phyloP scores from a whole-genome alignment of 2,329 filamentous ascomycete species.

The Botrytis fragariae region DNA sequence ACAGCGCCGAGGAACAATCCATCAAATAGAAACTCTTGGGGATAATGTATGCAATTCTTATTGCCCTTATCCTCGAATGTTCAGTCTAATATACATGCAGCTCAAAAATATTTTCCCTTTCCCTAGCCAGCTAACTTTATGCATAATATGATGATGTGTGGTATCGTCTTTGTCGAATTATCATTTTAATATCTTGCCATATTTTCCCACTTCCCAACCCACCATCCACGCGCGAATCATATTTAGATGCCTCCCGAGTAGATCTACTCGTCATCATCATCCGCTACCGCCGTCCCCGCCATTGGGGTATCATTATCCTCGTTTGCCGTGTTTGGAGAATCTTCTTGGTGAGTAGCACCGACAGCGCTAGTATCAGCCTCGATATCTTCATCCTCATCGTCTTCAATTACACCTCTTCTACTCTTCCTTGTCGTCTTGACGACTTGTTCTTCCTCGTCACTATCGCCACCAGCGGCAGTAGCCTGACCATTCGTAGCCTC shows the following conservation, averaged over 20 bases:
- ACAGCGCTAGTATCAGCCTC: conserved; percentile 27
- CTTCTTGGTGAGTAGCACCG: conserved; percentile 21
- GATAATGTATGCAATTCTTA: not conserved
- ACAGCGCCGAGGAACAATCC: not conserved
- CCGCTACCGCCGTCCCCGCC: conserved; percentile 32
- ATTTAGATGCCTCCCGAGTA: not conserved
- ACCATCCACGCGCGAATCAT: not conserved
- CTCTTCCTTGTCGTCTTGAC: conserved; percentile 29
- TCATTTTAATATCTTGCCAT: not conserved
- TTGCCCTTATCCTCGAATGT: not conserved
- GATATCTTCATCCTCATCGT: conserved; percentile 37
- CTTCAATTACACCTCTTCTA: conserved; percentile 37
- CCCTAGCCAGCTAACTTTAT: not conserved
- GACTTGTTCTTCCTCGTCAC: conserved; percentile 33
- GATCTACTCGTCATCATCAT: conserved; percentile 15
- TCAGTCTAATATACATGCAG: not conserved
- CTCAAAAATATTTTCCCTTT: not conserved
- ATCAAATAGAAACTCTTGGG: not conserved
- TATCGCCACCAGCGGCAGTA: conserved; percentile 6
- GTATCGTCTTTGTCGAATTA: conserved; percentile 6
- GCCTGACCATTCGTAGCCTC: conserved; percentile 9
- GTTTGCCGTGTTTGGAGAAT: conserved; percentile 34
- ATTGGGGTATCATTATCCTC: conserved; percentile 36
- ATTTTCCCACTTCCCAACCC: not conserved
- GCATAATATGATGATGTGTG: not conserved